Evolutionary conservation across 1,284 basidiomycete genomes (phyloP).

Genomic region (Phenoliferia sp.): DNA sequence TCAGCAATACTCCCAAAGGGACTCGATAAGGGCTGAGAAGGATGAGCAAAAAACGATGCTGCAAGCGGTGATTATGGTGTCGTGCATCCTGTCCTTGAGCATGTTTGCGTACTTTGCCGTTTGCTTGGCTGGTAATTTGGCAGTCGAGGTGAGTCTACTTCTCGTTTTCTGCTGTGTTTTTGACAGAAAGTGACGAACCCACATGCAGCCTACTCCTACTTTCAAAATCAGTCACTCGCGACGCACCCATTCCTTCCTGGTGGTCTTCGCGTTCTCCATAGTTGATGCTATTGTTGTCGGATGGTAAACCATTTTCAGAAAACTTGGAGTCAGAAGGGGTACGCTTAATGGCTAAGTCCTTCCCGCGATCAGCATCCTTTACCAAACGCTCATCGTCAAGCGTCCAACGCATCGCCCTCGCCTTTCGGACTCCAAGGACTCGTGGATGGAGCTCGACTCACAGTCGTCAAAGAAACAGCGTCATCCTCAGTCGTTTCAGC

Average conservation of each 20-base stretch:
- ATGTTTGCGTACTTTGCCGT: neutral
- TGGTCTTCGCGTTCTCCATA: neutral
- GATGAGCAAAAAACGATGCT: too few species aligned
- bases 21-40: too few species aligned
- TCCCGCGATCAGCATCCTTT: neutral
- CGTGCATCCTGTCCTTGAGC: neutral
- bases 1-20: too few species aligned
- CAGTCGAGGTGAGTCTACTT: neutral
- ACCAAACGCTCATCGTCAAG: neutral
- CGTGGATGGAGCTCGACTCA: too few species aligned
- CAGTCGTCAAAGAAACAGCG: too few species aligned
- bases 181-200: too few species aligned
- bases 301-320: neutral
- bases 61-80: too few species aligned
- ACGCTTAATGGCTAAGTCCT: neutral
- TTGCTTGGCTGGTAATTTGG: neutral
- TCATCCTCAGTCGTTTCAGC: too few species aligned
- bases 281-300: neutral
- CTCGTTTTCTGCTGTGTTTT: neutral
- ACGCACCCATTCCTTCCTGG: neutral
- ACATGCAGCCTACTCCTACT: neutral
- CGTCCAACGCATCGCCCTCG: too few species aligned
- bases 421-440: too few species aligned
- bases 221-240: neutral
- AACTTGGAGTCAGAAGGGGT: neutral